These are phyloP conservation scores for Croton setiger DNA, from an alignment of 441 rosid species.

Conservation along the genomic window DNA sequence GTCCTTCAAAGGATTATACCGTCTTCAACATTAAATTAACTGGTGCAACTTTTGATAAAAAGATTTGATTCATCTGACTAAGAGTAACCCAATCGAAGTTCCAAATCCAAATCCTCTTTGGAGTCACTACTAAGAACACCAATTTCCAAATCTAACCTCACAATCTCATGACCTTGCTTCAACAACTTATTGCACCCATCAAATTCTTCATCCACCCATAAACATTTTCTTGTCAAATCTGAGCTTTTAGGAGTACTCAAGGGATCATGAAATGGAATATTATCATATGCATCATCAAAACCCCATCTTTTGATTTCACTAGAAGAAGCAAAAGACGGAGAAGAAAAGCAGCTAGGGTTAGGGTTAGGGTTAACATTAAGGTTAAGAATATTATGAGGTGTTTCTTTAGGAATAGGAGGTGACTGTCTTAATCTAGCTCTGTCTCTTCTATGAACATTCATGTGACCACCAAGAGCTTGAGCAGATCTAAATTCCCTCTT, in stretches of 20 bases:
- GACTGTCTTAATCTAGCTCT: constrained; percentile 79
- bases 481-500: constrained; percentile 88
- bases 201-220: constrained; percentile 11
- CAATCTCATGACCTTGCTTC: constrained; percentile 41
- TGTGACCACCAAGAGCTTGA: constrained; percentile 97
- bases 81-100: constrained; percentile 83
- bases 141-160: constrained; percentile 72
- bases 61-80: constrained; percentile 21
- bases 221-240: constrained; percentile 28
- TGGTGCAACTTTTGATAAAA: constrained; percentile 4
- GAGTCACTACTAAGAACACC: constrained; percentile 50
- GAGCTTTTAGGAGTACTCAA: constrained; percentile 28
- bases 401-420: constrained; percentile 34
- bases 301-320: constrained; percentile 38
- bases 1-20: too few relatives aligned
- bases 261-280: constrained; percentile 24
- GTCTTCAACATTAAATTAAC: constrained; percentile 1
- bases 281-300: constrained; percentile 17
- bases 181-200: constrained; percentile 31
- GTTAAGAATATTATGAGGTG: constrained; percentile 41
- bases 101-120: constrained; percentile 75
- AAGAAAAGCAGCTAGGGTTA: constrained; percentile 54
- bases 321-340: constrained; percentile 38
- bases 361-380: constrained; percentile 47
- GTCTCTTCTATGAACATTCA: constrained; percentile 94